Conservation (phyloP, 331 rosid genomes). For the Cucumis variabilis region DNA sequence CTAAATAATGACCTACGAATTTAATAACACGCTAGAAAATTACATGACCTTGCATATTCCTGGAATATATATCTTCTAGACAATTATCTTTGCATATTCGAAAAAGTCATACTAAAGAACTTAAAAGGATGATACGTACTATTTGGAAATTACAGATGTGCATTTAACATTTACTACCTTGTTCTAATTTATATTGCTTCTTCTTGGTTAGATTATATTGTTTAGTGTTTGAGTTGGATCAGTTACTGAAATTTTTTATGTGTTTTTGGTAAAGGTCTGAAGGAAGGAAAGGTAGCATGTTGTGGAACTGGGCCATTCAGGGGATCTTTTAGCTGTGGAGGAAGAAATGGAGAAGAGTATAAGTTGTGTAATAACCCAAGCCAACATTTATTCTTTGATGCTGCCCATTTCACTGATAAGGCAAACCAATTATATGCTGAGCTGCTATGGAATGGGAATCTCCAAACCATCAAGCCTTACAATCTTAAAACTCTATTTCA, state of each 20-base stretch:
- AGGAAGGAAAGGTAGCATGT: conserved; percentile 38
- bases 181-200: background rate
- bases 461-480: conserved; percentile 32
- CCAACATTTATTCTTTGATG: conserved; percentile 73
- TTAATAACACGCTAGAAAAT: no score
- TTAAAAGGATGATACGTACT: no score
- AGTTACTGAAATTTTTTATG: background rate
- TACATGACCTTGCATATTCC: no score
- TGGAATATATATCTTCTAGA: no score
- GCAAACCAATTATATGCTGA: conserved; percentile 57
- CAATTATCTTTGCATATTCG: no score
- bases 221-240: no score
- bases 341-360: conserved; percentile 45
- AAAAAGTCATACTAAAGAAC: no score
- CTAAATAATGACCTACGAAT: no score
- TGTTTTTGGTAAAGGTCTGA: conserved; percentile 33
- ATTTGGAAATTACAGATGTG: no score
- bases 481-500: conserved; percentile 50
- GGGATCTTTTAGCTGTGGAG: conserved; percentile 41
- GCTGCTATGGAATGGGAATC: conserved; percentile 57
- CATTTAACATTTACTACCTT: no score
- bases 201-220: background rate
- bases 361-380: conserved; percentile 60
- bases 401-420: conserved; percentile 73
- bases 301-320: conserved; percentile 41